These are phyloP conservation scores for Omphalea diandra DNA, from an alignment of 441 rosid genomes.

Conservation along the genomic window DNA sequence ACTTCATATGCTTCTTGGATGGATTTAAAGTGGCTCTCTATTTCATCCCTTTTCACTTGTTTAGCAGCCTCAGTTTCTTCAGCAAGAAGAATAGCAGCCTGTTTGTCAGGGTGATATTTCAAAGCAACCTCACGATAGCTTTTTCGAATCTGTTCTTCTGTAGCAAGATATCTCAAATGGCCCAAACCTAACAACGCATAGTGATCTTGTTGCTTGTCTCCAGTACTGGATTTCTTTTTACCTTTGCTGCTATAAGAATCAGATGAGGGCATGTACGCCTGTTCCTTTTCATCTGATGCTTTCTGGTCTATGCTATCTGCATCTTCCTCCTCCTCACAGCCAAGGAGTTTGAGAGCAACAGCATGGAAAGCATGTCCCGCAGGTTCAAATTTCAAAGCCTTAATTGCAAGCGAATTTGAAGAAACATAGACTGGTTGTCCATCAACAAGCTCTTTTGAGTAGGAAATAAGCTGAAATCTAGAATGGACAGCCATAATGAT, in stretches of 20 bases:
- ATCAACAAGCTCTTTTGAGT: slow-evolving; percentile 70
- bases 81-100: too few relatives aligned
- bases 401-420: slow-evolving; percentile 77
- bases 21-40: slow-evolving; percentile 79
- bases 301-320: slow-evolving; percentile 50
- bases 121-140: too few relatives aligned
- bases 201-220: slow-evolving; percentile 80
- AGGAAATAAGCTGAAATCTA: slow-evolving; percentile 51
- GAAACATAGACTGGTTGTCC: slow-evolving; percentile 64
- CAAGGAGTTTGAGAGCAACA: too few relatives aligned
- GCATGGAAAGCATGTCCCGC: too few relatives aligned
- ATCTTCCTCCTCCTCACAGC: slow-evolving; percentile 50
- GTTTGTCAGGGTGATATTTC: too few relatives aligned
- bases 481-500: slow-evolving; percentile 36
- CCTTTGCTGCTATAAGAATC: slow-evolving; percentile 78
- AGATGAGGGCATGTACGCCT: slow-evolving; percentile 51
- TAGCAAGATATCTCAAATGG: slow-evolving; percentile 89
- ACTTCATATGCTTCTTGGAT: slow-evolving; percentile 91
- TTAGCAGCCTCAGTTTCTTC: slow-evolving; percentile 91
- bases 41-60: slow-evolving; percentile 85
- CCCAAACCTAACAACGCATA: slow-evolving; percentile 85
- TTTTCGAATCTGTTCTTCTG: too few relatives aligned
- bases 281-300: slow-evolving; percentile 52
- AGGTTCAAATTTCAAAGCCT: too few relatives aligned
- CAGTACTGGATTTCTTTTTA: slow-evolving; percentile 71